Conservation (phyloP, 2,329 filamentous ascomycete species). For the Raffaelea arxii region DNA sequence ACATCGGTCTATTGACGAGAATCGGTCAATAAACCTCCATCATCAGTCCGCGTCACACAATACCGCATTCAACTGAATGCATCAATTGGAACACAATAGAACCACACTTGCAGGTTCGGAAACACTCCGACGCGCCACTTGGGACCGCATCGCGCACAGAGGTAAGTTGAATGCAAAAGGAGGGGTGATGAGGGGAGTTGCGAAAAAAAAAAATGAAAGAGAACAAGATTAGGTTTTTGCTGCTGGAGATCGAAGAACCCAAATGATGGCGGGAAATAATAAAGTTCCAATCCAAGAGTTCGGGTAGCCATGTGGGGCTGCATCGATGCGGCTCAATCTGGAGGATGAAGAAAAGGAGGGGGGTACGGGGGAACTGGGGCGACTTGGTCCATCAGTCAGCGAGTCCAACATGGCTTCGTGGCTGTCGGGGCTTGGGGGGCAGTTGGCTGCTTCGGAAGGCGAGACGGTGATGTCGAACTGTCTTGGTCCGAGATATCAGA, state of each 20-base stretch:
- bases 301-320: conserved; percentile 13
- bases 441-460: too few relatives aligned
- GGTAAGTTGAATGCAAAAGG: background rate
- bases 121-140: background rate
- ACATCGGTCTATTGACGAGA: too few relatives aligned
- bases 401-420: too few relatives aligned
- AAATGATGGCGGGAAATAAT: too few relatives aligned
- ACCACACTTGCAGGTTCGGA: background rate
- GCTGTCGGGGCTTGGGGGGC: too few relatives aligned
- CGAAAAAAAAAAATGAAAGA: background rate
- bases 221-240: background rate
- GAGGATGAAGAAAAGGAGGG: background rate
- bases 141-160: background rate
- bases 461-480: too few relatives aligned
- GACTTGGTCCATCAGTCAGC: background rate
- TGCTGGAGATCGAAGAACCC: background rate
- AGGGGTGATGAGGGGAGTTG: background rate
- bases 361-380: background rate
- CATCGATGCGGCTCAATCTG: conserved; percentile 11
- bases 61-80: background rate
- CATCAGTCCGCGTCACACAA: background rate
- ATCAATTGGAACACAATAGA: background rate
- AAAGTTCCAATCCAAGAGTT: conserved; percentile 8
- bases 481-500: too few relatives aligned
- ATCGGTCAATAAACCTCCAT: too few relatives aligned